Evolutionary conservation across 352 stramenopile species (phyloP), one percentile per base, ranked within the genome.

Genomic region (Thalassiosira oceanica): DNA sequence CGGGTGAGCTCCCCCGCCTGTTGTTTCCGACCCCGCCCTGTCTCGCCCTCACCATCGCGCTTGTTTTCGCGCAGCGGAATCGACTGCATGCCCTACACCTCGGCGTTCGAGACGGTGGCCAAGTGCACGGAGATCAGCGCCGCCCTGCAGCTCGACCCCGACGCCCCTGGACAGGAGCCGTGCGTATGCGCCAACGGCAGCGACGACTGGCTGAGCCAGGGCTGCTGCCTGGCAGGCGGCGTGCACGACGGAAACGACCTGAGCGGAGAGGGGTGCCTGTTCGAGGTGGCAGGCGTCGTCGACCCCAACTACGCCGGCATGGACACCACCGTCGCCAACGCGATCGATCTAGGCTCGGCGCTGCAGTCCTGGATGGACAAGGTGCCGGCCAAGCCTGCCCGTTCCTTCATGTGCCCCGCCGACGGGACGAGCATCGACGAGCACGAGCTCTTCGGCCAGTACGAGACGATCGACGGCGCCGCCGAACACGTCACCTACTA

Each of bases 301-400:
- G 70, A 72, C 64, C 52, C 64, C 15, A 80, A 80, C 54, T 80
- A 80, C 48, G 44, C 48, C 6, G 70, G 70, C 23, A 74, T 65
- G 41, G 61, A 80, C 50, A 48, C 13, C 2, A 53, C 61, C n/a
- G 39, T 39, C 26, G 37, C 55, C 13, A 70, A 61, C 39, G 60
- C 55, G 24, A 26, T 79, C 18, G 61, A 79, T 55, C 56, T 79
- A 33, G 69, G 69, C 35, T 46, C 54, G n/a, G 69, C 69, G 8
- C 39, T 79, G 15, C 33, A 74, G 33, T 49, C 39, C 42, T 79
- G 63, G 61, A 75, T 79, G n/a, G 35, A 61, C 8, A 68, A 37
- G 28, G 62, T 75, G 52, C 39, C 35, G 26, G 48, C 54, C 4
- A 72, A 55, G 0, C 16, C 29, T n/a, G 58, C 57, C 29, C 57